These are phyloP conservation scores for Blepharisma japonicum DNA, from an alignment of 73 alveolate species.

Conservation along the genomic window DNA sequence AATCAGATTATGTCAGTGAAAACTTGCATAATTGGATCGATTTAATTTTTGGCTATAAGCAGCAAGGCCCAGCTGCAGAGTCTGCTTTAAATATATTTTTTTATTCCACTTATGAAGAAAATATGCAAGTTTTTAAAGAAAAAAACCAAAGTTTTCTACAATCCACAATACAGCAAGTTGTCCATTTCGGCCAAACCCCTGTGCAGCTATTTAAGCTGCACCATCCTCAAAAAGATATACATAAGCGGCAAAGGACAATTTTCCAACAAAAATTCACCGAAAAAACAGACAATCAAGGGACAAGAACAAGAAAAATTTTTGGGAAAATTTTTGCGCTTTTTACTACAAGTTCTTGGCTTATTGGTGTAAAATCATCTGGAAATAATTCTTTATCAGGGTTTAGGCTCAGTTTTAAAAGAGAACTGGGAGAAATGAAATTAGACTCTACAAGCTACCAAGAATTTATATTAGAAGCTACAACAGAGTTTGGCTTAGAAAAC, in stretches of 20 bases:
- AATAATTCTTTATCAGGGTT: no score
- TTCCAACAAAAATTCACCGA: background rate
- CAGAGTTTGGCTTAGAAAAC: background rate
- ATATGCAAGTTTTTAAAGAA: conserved; percentile 65
- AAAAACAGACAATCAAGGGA: background rate
- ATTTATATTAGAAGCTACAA: no score
- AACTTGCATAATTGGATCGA: conserved; percentile 79
- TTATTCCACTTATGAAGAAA: conserved; percentile 80
- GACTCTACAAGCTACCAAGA: no score
- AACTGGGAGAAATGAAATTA: no score
- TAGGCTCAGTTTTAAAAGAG: no score
- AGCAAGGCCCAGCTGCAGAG: conserved; percentile 85
- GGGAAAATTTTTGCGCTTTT: conserved; percentile 21
- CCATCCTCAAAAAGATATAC: conserved; percentile 81
- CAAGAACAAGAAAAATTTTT: background rate
- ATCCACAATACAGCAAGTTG: conserved; percentile 85
- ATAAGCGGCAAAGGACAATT: background rate
- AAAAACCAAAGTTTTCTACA: conserved; percentile 67
- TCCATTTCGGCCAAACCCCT: conserved; percentile 98
- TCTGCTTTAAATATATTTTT: conserved; percentile 69
- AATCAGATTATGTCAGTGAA: conserved; percentile 63
- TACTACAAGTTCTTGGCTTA: background rate
- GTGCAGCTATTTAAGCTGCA: conserved; percentile 82
- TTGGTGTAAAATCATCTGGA: background rate
- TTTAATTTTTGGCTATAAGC: conserved; percentile 81